These are phyloP conservation scores for Pseudogymnoascus sp. DNA, from an alignment of 2,329 filamentous ascomycete species.

Conservation along the genomic window DNA sequence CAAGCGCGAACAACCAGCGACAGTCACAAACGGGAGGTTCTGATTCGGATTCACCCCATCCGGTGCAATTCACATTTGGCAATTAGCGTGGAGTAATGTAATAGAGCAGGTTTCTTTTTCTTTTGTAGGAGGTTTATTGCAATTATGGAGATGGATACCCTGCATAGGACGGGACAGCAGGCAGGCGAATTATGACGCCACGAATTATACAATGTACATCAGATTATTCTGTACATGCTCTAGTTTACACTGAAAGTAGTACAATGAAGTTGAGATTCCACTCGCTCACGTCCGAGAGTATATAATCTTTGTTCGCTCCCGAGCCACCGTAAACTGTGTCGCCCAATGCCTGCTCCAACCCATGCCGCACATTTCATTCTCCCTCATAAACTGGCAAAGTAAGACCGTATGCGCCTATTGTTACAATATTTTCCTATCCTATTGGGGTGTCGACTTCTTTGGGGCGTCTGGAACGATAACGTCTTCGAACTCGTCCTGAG, in stretches of 20 bases:
- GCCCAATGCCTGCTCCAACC: not conserved
- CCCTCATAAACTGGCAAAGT: not conserved
- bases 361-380: not conserved
- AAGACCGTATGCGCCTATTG: not conserved
- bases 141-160: conserved; percentile 6
- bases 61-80: conserved; percentile 1
- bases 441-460: conserved; percentile 17
- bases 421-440: conserved; percentile 8
- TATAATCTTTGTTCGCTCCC: not conserved
- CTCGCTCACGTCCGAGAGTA: not conserved
- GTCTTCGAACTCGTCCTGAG: conserved; percentile 95
- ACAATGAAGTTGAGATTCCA: conserved; percentile 9
- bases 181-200: conserved; percentile 7
- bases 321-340: not conserved
- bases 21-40: not conserved
- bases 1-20: conserved; percentile 1
- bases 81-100: conserved; percentile 1
- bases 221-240: conserved; percentile 7
- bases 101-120: conserved; percentile 7
- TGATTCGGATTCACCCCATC: not conserved
- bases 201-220: conserved; percentile 5
- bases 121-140: conserved; percentile 7
- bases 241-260: conserved; percentile 2
- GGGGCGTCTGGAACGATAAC: conserved; percentile 70
- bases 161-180: not conserved